Evolutionary conservation across 148 eudicot species (phyloP).

Genomic region (Suaeda aralocaspica): DNA sequence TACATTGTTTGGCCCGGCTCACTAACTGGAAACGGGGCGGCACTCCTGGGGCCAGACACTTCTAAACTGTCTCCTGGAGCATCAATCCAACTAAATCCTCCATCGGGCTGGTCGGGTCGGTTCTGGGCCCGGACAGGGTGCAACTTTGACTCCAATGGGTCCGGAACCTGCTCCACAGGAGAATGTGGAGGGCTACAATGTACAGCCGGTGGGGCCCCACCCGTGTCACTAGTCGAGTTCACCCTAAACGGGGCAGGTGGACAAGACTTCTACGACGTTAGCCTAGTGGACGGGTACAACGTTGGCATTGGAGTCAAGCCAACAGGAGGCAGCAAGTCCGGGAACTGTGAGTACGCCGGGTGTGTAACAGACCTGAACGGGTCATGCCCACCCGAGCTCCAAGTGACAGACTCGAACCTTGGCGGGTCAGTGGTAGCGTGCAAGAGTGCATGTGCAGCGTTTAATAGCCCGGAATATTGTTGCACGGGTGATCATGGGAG

Average conservation of each 20-base stretch:
- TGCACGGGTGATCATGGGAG: conserved; percentile 58
- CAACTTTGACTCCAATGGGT: conserved; percentile 45
- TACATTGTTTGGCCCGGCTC: conserved; percentile 83
- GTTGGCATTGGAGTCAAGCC: conserved; percentile 56
- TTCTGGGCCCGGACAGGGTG: conserved; percentile 93
- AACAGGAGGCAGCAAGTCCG: conserved; percentile 31
- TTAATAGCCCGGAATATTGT: conserved; percentile 55
- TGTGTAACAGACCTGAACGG: conserved; percentile 54
- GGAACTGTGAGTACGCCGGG: conserved; percentile 64
- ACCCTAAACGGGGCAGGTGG: conserved; percentile 40
- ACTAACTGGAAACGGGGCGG: conserved; percentile 44
- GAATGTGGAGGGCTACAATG: conserved; percentile 40
- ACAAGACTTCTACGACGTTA: conserved; percentile 80
- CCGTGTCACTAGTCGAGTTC: conserved; percentile 69
- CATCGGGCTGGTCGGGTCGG: conserved; percentile 83
- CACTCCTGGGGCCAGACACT: conserved; percentile 47
- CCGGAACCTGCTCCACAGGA: conserved; percentile 50
- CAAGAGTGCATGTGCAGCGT: conserved; percentile 64
- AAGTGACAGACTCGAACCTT: conserved; percentile 11
- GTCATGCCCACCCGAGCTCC: conserved; percentile 58
- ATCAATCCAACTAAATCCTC: conserved; percentile 41
- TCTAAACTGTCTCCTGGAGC: conserved; percentile 46
- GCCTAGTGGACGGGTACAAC: conserved; percentile 87
- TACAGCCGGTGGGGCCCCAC: conserved; percentile 46
- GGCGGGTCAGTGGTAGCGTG: conserved; percentile 49